These are phyloP conservation scores for Euryodendron excelsum DNA, from an alignment of 148 eudicot genomes.

Conservation along the genomic window DNA sequence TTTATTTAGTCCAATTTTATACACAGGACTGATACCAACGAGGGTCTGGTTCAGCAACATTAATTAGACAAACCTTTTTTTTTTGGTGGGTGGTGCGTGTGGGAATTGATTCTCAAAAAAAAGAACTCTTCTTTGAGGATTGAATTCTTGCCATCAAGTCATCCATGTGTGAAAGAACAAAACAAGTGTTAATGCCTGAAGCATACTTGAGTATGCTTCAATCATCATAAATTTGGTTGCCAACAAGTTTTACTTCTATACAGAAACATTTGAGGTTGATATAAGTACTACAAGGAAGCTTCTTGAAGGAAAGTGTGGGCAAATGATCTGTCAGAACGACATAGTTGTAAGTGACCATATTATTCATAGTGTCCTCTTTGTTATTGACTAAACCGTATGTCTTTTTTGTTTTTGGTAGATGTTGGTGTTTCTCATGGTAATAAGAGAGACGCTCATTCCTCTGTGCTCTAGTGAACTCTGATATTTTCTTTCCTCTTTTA, in stretches of 20 bases:
- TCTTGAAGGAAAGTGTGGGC: conserved; percentile 73
- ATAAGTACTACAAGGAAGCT: conserved; percentile 78
- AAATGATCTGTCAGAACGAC: conserved; percentile 58
- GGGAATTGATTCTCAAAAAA: too few relatives aligned
- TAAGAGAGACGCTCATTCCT: neutral
- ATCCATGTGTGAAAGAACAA: too few relatives aligned
- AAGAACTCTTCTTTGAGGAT: too few relatives aligned
- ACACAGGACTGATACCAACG: neutral
- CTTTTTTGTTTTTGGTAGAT: too few relatives aligned
- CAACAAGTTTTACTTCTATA: conserved; percentile 2
- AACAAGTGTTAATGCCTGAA: neutral
- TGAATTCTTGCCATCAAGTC: too few relatives aligned
- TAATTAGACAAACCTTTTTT: neutral
- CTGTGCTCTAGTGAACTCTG: too few relatives aligned
- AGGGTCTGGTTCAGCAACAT: neutral
- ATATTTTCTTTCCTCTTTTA: neutral
- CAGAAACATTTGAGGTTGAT: conserved; percentile 81
- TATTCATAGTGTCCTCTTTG: neutral
- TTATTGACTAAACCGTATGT: too few relatives aligned
- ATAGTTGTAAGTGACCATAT: conserved; percentile 54
- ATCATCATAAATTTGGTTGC: neutral
- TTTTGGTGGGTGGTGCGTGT: too few relatives aligned
- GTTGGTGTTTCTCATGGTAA: neutral
- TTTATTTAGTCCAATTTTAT: neutral
- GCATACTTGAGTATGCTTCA: neutral